Conservation (phyloP, 1,139 yeast species). For the Blastobotrys malaysiensis region DNA sequence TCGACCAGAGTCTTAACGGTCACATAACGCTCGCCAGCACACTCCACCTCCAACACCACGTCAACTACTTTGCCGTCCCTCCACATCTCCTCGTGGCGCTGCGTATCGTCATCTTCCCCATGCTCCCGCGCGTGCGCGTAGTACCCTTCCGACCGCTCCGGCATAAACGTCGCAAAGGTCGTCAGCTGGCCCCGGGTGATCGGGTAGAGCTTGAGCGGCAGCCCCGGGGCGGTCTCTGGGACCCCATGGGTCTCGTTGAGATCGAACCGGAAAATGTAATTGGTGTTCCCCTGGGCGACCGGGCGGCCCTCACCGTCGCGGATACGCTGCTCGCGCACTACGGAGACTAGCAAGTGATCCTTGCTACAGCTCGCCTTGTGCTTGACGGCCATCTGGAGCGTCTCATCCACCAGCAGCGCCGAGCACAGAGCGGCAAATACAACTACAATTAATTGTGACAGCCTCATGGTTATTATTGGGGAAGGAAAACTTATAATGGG, state of each 20-base stretch:
- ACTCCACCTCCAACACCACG: slow-evolving; percentile 14
- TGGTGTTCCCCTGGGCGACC: slow-evolving; percentile 18
- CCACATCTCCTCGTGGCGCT: slow-evolving; percentile 16
- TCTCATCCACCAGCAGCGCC: background rate
- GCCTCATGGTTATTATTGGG: background rate
- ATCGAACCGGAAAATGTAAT: slow-evolving; percentile 19
- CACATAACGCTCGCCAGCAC: slow-evolving; percentile 6
- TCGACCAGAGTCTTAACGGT: background rate
- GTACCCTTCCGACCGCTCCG: slow-evolving; percentile 16
- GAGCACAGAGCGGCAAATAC: background rate
- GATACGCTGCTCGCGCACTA: background rate
- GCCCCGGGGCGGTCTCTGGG: slow-evolving; percentile 17
- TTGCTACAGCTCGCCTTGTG: background rate
- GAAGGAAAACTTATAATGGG: background rate
- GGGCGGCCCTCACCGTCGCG: slow-evolving; percentile 6
- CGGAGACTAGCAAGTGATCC: background rate
- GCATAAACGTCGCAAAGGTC: slow-evolving; percentile 21
- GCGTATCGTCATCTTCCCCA: slow-evolving; percentile 20
- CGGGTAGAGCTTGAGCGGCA: slow-evolving; percentile 22
- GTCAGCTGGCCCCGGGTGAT: slow-evolving; percentile 11
- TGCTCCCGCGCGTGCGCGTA: background rate
- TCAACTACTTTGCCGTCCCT: slow-evolving; percentile 13
- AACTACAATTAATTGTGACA: background rate
- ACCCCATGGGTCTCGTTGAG: slow-evolving; percentile 13
- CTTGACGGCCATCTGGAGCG: background rate